A percentile compares a stretch with the other conserved stretches of the same genome.
These are phyloP conservation scores for Aureobasidium sp. DNA, from an alignment of 2,329 filamentous ascomycete genomes.

Conservation along the genomic window DNA sequence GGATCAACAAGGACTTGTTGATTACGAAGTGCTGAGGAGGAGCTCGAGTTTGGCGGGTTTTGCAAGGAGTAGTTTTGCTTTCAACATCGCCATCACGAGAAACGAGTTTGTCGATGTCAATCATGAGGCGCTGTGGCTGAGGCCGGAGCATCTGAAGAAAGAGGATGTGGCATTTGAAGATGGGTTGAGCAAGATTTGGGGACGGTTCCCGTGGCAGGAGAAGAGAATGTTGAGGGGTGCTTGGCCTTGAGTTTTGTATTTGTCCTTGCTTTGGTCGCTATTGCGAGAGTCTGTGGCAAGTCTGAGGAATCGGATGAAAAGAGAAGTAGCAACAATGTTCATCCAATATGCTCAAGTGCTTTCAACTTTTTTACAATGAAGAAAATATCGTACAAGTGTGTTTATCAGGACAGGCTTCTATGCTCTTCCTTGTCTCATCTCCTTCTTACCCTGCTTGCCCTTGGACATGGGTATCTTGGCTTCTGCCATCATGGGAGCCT, in stretches of 20 bases:
- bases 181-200: slow-evolving; percentile 21
- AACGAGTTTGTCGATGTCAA: slow-evolving; percentile 25
- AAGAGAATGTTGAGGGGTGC: slow-evolving; percentile 17
- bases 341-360: neutral
- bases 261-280: neutral
- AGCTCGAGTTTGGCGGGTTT: slow-evolving; percentile 40
- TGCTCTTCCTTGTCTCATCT: slow-evolving; percentile 10
- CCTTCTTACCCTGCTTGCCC: slow-evolving; percentile 27
- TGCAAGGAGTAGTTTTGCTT: slow-evolving; percentile 41
- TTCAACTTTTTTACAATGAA: neutral
- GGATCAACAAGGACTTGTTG: slow-evolving; percentile 46
- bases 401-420: neutral
- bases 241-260: slow-evolving; percentile 16
- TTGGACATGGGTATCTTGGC: slow-evolving; percentile 23
- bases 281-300: neutral
- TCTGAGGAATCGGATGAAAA: too few relatives aligned
- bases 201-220: slow-evolving; percentile 20
- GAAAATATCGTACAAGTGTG: slow-evolving; percentile 3
- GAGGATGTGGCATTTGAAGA: slow-evolving; percentile 20
- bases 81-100: slow-evolving; percentile 42
- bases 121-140: slow-evolving; percentile 18
- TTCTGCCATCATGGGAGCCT: slow-evolving; percentile 28
- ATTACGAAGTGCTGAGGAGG: slow-evolving; percentile 45
- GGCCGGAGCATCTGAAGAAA: slow-evolving; percentile 22
- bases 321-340: neutral